These are phyloP conservation scores for Tritrichomonas foetus DNA, from an alignment of 208 protist species.

Conservation along the genomic window DNA sequence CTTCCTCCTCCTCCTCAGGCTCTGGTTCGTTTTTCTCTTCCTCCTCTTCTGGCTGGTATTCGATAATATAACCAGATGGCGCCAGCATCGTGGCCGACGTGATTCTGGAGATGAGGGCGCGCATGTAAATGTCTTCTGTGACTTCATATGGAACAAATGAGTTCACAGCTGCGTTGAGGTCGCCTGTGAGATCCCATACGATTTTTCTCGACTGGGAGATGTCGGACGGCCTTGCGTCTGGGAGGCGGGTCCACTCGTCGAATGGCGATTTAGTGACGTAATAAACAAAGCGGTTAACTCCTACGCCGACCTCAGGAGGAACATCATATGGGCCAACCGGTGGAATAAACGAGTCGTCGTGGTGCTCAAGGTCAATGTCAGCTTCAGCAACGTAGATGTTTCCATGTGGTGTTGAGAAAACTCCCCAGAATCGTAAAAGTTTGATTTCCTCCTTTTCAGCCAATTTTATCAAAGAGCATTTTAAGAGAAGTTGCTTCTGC, in stretches of 20 bases:
- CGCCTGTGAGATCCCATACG: not conserved
- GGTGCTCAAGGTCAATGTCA: not conserved
- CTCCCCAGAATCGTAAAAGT: not conserved
- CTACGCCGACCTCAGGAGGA: constrained; percentile 10
- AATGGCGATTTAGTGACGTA: constrained; percentile 18
- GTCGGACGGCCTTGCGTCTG: not conserved
- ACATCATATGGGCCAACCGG: constrained; percentile 21
- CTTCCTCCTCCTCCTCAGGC: not conserved
- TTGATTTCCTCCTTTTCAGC: not conserved
- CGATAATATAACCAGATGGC: not conserved
- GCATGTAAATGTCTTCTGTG: not conserved
- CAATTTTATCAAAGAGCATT: not conserved
- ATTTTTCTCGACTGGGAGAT: not conserved
- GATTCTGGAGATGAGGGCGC: not conserved
- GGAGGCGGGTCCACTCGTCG: not conserved
- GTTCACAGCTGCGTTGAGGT: not conserved
- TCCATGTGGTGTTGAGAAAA: not conserved
- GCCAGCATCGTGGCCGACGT: not conserved
- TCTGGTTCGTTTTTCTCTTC: not conserved
- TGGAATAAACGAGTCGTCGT: not conserved
- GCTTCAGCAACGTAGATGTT: not conserved
- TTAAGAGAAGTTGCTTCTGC: not conserved
- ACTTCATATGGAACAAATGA: constrained; percentile 23
- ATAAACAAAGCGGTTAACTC: constrained; percentile 7
- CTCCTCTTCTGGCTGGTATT: not conserved